Conservation (phyloP, 176 grass and related monocot species). For the Melocanna baccifera region DNA sequence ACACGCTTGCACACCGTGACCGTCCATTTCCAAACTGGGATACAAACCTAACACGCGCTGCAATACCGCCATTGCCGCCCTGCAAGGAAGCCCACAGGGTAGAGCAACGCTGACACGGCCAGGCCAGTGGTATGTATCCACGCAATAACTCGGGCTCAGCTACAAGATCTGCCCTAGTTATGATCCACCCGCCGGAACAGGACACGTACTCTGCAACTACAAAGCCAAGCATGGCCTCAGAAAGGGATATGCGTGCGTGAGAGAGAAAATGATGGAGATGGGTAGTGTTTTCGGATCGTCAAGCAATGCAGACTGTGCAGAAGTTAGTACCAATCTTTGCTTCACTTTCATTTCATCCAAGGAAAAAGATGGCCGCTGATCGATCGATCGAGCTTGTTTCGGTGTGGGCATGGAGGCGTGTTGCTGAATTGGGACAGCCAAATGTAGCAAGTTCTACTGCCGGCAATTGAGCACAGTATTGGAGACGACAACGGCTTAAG, state of each 20-base stretch:
- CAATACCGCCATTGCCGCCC: slow-evolving; percentile 13
- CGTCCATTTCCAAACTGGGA: not conserved
- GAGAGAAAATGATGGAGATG: not conserved
- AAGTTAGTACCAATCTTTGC: not conserved
- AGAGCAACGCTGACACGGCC: not conserved
- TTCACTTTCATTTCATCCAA: not conserved
- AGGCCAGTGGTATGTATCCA: not conserved
- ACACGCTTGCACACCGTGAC: not conserved
- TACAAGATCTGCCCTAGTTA: not conserved
- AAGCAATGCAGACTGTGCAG: not conserved
- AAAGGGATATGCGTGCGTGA: not conserved
- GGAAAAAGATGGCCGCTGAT: not conserved
- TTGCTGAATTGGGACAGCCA: not conserved
- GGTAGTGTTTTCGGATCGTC: not conserved
- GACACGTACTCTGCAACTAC: not conserved
- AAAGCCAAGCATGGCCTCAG: not conserved
- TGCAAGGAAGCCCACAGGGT: slow-evolving; percentile 33
- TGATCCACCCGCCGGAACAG: not conserved
- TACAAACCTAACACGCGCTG: not conserved
- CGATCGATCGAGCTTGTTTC: not conserved
- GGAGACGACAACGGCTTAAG: slow-evolving; percentile 19
- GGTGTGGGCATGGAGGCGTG: not conserved
- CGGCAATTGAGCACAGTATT: slow-evolving; percentile 22
- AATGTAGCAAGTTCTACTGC: slow-evolving; percentile 23
- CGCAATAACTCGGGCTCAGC: slow-evolving; percentile 17